phyloP scores from a whole-genome alignment of 75 land plant genomes.

The Adiantum capillusveneris region DNA sequence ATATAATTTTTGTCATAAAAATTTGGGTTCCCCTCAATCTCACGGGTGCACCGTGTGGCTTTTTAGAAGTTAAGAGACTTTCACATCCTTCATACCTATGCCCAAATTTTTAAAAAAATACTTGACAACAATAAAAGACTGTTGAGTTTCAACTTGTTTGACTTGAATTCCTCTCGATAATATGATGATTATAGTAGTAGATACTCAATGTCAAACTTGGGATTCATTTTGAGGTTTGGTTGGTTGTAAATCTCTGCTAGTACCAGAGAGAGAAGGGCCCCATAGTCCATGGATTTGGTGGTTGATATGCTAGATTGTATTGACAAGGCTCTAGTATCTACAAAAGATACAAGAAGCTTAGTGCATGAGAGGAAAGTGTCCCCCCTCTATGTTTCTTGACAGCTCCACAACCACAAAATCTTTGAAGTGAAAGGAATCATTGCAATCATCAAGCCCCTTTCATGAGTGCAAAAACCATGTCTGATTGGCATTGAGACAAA shows the following conservation, averaged over 20 bases:
- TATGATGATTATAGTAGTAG: not conserved
- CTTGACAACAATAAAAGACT: slow-evolving; percentile 29
- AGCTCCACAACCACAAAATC: slow-evolving; percentile 25
- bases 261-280: slow-evolving; percentile 74
- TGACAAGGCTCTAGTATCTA: slow-evolving; percentile 92
- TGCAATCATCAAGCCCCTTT: slow-evolving; percentile 99
- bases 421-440: slow-evolving; percentile 97
- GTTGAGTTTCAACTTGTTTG: too few relatives aligned
- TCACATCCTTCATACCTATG: slow-evolving; percentile 88
- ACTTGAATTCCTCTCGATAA: too few relatives aligned
- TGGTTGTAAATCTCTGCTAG: slow-evolving; percentile 87
- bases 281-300: slow-evolving; percentile 99
- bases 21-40: slow-evolving; percentile 93
- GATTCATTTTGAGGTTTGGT: slow-evolving; percentile 95
- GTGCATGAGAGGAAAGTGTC: too few relatives aligned
- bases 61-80: slow-evolving; percentile 72
- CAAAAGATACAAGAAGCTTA: slow-evolving; percentile 12
- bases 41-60: slow-evolving; percentile 60
- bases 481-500: too few relatives aligned
- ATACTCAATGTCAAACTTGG: slow-evolving; percentile 96
- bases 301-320: slow-evolving; percentile 87
- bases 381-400: too few relatives aligned
- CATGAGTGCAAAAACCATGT: too few relatives aligned
- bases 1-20: slow-evolving; percentile 80
- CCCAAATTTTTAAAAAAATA: slow-evolving; percentile 84